Evolutionary conservation across 2,329 filamentous ascomycete species (phyloP).

Genomic region (Cladophialophora exuberans): DNA sequence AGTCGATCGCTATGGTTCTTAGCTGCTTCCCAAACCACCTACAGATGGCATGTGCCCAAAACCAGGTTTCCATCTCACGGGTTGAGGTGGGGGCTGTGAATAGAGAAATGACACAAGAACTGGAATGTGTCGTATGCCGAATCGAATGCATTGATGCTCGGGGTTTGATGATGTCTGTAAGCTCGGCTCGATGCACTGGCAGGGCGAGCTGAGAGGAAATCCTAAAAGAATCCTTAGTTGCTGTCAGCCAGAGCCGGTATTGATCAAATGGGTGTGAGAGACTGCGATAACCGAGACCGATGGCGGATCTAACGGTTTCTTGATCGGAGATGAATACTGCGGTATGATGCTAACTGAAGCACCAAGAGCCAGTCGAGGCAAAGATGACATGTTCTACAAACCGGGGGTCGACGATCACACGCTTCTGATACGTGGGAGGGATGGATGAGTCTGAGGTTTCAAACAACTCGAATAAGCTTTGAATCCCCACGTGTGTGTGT

Average conservation of each 20-base stretch:
- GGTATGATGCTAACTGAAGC: background rate
- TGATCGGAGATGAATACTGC: background rate
- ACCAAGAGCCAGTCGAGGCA: conserved; percentile 15
- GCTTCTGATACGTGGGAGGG: conserved; percentile 11
- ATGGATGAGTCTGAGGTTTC: conserved; percentile 7
- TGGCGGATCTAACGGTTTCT: conserved; percentile 9
- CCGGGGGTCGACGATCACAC: conserved; percentile 20
- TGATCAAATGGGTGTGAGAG: background rate
- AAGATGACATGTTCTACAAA: conserved; percentile 6
- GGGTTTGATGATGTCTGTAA: no score
- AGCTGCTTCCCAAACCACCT: no score
- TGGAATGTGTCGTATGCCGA: no score
- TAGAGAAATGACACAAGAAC: no score
- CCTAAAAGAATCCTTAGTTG: no score
- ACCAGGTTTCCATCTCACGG: no score
- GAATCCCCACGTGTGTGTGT: conserved; percentile 4
- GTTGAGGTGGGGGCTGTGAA: no score
- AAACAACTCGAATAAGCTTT: conserved; percentile 10
- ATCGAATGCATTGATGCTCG: no score
- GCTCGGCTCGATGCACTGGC: no score
- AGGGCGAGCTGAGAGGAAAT: no score
- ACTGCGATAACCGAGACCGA: conserved; percentile 15
- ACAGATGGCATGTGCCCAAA: no score
- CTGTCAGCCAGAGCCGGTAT: background rate
- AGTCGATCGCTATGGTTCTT: no score